Evolutionary conservation across 2,329 filamentous ascomycete species (phyloP).

Genomic region (Ophiostoma sp.): DNA sequence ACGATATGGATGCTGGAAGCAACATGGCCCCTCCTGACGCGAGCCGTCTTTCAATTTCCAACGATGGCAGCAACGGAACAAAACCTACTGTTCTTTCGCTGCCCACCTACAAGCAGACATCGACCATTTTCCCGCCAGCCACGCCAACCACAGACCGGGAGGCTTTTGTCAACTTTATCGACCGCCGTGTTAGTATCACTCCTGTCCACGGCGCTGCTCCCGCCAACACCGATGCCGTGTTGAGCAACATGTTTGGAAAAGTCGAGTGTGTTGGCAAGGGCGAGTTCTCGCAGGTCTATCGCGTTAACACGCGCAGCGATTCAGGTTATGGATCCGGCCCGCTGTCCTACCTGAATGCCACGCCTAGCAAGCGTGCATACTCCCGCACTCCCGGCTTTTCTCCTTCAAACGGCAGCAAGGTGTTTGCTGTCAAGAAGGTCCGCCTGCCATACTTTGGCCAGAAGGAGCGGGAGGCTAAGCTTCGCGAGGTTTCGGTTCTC

Average conservation of each 20-base stretch:
- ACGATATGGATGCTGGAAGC: slow-evolving; percentile 15
- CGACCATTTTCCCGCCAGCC: slow-evolving; percentile 55
- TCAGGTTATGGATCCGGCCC: slow-evolving; percentile 28
- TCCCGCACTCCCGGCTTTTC: slow-evolving; percentile 35
- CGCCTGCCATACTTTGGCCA: slow-evolving; percentile 71
- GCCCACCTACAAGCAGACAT: slow-evolving; percentile 26
- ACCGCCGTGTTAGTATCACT: slow-evolving; percentile 57
- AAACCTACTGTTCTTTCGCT: slow-evolving; percentile 34
- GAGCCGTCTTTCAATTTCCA: slow-evolving; percentile 77
- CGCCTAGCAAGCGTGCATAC: slow-evolving; percentile 24
- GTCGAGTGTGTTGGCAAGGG: slow-evolving; percentile 78
- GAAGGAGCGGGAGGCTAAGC: slow-evolving; percentile 74
- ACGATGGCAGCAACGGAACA: slow-evolving; percentile 29
- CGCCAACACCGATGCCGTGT: slow-evolving; percentile 67
- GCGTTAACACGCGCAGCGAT: slow-evolving; percentile 51
- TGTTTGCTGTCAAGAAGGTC: slow-evolving; percentile 93
- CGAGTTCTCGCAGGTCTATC: slow-evolving; percentile 90
- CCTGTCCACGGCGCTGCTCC: slow-evolving; percentile 65
- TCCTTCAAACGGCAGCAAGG: slow-evolving; percentile 43
- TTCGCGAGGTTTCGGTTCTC: slow-evolving; percentile 77
- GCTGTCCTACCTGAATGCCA: slow-evolving; percentile 35
- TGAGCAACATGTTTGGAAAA: slow-evolving; percentile 72
- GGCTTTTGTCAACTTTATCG: slow-evolving; percentile 49
- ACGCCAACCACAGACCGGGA: slow-evolving; percentile 68
- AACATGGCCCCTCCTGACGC: slow-evolving; percentile 68